These are phyloP conservation scores for Exophiala xenobiotica DNA, from an alignment of 2,329 filamentous ascomycete genomes.

Conservation along the genomic window DNA sequence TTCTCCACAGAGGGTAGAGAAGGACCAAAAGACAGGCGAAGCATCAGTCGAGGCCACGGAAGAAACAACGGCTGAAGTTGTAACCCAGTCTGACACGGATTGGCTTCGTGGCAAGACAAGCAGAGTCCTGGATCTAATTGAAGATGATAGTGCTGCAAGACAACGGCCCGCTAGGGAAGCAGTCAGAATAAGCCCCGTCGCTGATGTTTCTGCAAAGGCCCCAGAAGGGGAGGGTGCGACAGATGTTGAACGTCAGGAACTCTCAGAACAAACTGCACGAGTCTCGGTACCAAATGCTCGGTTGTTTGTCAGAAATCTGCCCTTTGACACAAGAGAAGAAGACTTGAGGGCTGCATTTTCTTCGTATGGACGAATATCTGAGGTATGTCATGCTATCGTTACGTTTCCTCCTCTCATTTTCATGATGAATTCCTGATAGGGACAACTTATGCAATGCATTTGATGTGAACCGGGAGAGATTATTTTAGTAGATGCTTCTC, in stretches of 20 bases:
- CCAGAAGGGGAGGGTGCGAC: conserved; percentile 4
- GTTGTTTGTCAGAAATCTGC: conserved; percentile 84
- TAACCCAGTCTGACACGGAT: conserved; percentile 70
- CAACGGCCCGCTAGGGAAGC: conserved; percentile 21
- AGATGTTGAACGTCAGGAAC: neutral
- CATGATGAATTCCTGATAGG: conserved; percentile 99
- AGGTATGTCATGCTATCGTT: conserved; percentile 64
- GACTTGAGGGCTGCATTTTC: conserved; percentile 71
- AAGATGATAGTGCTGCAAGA: conserved; percentile 62
- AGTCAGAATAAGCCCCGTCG: conserved; percentile 25
- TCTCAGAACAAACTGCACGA: conserved; percentile 17
- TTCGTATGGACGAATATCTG: conserved; percentile 73
- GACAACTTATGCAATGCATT: conserved; percentile 96
- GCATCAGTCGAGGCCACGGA: neutral
- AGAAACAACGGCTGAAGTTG: neutral
- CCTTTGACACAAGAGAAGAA: conserved; percentile 74
- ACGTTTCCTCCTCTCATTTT: conserved; percentile 37
- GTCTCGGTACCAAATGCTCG: conserved; percentile 58
- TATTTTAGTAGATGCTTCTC: conserved; percentile 99
- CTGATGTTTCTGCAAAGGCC: conserved; percentile 26
- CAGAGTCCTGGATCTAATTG: conserved; percentile 77
- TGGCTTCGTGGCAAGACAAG: conserved; percentile 91
- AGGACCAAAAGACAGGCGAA: neutral
- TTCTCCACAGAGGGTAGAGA: too few relatives aligned
- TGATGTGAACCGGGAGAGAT: conserved; percentile 89